Conservation (phyloP, 441 rosid species). For the Pelargonium fulgidum region DNA sequence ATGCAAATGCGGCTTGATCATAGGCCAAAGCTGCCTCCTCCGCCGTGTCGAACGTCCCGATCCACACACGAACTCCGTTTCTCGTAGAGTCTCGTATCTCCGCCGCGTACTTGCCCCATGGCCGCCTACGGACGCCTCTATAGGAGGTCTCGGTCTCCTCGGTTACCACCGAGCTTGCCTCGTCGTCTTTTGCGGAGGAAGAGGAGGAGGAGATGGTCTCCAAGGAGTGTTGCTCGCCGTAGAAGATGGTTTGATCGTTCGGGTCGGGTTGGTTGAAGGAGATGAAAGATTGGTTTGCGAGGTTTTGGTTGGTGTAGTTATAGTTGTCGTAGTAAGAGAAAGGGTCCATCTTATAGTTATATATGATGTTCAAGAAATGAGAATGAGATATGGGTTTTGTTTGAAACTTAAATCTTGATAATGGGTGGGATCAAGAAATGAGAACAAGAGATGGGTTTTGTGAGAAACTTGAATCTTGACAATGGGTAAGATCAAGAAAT, state of each 20-base stretch:
- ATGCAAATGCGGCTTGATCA: slow-evolving; percentile 45
- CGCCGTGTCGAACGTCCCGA: slow-evolving; percentile 42
- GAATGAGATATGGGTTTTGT: too few relatives aligned
- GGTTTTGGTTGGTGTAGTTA: too few relatives aligned
- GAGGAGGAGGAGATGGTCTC: slow-evolving; percentile 11
- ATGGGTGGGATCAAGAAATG: too few relatives aligned
- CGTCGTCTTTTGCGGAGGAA: slow-evolving; percentile 22
- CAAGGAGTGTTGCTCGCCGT: not conserved
- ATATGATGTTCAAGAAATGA: not conserved
- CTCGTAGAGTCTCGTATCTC: slow-evolving; percentile 47
- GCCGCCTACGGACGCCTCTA: slow-evolving; percentile 41
- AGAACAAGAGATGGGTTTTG: too few relatives aligned
- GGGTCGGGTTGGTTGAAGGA: slow-evolving; percentile 25
- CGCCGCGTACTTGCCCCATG: slow-evolving; percentile 48
- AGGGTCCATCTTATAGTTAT: not conserved
- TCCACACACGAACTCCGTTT: slow-evolving; percentile 41
- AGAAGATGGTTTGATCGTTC: slow-evolving; percentile 26
- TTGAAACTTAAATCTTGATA: too few relatives aligned
- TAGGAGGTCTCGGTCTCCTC: slow-evolving; percentile 15
- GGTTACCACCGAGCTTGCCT: slow-evolving; percentile 22
- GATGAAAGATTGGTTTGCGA: not conserved
- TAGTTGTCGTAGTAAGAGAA: not conserved
- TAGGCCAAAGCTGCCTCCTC: slow-evolving; percentile 48
- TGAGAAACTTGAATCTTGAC: too few relatives aligned
- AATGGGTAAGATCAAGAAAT: too few relatives aligned